phyloP scores from a whole-genome alignment of 1,139 yeast genomes.

The Debaryomyces psychrophilus region DNA sequence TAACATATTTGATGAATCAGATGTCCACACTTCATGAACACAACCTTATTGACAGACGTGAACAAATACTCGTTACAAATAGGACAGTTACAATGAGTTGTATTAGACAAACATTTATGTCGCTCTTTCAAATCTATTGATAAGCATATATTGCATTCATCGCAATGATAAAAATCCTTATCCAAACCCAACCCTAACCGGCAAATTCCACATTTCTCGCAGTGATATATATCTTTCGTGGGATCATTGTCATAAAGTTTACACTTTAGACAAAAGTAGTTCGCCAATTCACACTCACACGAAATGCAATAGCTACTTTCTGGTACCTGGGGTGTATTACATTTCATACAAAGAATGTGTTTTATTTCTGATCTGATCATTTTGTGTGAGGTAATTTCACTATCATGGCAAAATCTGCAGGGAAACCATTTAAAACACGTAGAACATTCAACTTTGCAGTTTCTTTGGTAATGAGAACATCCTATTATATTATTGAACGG shows the following conservation, averaged over 20 bases:
- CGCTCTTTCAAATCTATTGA: constrained; percentile 75
- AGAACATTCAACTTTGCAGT: constrained; percentile 83
- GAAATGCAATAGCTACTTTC: constrained; percentile 61
- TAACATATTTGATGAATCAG: constrained; percentile 88
- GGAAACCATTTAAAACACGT: constrained; percentile 74
- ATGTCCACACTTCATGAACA: constrained; percentile 94
- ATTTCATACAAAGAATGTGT: constrained; percentile 79
- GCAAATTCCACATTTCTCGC: constrained; percentile 91
- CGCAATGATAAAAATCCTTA: constrained; percentile 88
- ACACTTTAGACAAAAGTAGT: constrained; percentile 77
- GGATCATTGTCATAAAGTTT: constrained; percentile 84
- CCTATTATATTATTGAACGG: constrained; percentile 52
- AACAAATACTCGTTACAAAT: constrained; percentile 92
- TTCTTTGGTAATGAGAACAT: constrained; percentile 81
- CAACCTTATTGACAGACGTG: constrained; percentile 81
- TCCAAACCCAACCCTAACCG: constrained; percentile 86
- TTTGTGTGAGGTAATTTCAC: constrained; percentile 54
- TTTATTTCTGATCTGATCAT: constrained; percentile 64
- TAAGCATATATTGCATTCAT: constrained; percentile 87
- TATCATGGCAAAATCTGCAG: constrained; percentile 88
- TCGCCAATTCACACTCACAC: constrained; percentile 70
- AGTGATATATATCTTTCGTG: constrained; percentile 82
- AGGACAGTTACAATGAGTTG: constrained; percentile 91
- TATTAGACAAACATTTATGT: constrained; percentile 82
- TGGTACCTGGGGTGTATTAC: constrained; percentile 76